Evolutionary conservation across 2,329 filamentous ascomycete species (phyloP), one percentile per base, ranked within the genome.

Genomic region (Bisporella sp.): DNA sequence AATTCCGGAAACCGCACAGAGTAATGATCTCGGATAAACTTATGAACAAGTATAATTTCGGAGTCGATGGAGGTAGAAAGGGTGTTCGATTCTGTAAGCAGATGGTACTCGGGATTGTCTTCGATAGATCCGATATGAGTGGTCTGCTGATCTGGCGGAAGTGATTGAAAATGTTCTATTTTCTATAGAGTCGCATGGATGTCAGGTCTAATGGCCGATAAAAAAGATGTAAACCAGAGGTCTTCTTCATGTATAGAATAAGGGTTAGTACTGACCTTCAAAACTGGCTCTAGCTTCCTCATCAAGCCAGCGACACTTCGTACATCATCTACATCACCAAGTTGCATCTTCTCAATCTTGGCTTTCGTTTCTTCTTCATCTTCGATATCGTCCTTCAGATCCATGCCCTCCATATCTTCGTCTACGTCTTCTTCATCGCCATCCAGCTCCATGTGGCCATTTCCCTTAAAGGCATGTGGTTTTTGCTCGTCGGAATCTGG

Each of bases 11-110:
- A 99, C 54, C 92, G 82, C 13, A 87, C 78, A 7, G 91, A 96
- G 71, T 99, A 99, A 69, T 96, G 89, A 63, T 99, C 93, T 63
- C 92, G 82, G 53, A 96, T 89, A 68, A 89, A 95, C 71, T 99
- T 99, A 75, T 99, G 93, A 28, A 97, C 88, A 6, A 93, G 79
- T 33, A 87, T 87, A 43, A 97, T 87, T 68, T 97, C 92, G 64
- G 88, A 89, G 59, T 96, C 91, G 59, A 97, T 96, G 56, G 87
- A 86, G 5, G 92, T 95, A 1, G 93, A 95, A 6, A 95, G 77
- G 29, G 85, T 87, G 66, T 96, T 96, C 12, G 90, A 90, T 66
- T 93, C 84, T 33, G 89, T 95, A 51, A 96, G 72, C 35, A 96
- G 81, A 67, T 89, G 83, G 69, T 95, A 96, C 67, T 95, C 90